Evolutionary conservation across 2,329 filamentous ascomycete species (phyloP).

Genomic region (Coniochaeta prunicola): DNA sequence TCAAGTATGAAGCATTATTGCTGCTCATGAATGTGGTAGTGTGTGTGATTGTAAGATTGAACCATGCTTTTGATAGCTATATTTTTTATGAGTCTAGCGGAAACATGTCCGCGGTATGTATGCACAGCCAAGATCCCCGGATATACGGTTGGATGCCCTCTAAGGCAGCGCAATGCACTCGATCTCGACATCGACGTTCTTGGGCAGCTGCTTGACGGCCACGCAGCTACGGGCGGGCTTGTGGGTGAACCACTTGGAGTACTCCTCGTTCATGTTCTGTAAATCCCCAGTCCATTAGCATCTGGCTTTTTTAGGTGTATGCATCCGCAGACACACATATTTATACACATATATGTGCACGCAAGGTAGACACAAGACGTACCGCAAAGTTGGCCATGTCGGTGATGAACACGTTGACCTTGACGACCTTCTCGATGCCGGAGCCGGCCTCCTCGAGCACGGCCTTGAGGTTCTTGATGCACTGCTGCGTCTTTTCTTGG

Average conservation of each 20-base stretch:
- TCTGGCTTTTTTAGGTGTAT: no score
- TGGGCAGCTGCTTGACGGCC: constrained; percentile 81
- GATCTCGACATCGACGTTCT: constrained; percentile 82
- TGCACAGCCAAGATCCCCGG: no score
- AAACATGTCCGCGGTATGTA: no score
- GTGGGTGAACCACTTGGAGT: constrained; percentile 74
- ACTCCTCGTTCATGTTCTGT: constrained; percentile 74
- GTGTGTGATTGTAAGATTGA: neutral
- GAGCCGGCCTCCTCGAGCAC: constrained; percentile 79
- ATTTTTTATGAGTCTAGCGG: no score
- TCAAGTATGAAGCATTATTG: no score
- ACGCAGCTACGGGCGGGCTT: constrained; percentile 88
- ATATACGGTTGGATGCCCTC: neutral
- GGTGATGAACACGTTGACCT: constrained; percentile 85
- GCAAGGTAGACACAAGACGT: constrained; percentile 23
- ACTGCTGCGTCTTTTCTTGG: constrained; percentile 54
- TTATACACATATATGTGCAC: no score
- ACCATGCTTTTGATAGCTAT: no score
- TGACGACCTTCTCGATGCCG: constrained; percentile 72
- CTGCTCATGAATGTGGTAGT: no score
- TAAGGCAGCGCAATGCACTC: constrained; percentile 73
- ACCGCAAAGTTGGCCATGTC: constrained; percentile 83
- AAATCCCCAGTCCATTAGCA: no score
- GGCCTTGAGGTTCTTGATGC: constrained; percentile 72
- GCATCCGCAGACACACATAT: no score